phyloP scores from a whole-genome alignment of 331 rosid species.

The Rhamnella rubrinervis region DNA sequence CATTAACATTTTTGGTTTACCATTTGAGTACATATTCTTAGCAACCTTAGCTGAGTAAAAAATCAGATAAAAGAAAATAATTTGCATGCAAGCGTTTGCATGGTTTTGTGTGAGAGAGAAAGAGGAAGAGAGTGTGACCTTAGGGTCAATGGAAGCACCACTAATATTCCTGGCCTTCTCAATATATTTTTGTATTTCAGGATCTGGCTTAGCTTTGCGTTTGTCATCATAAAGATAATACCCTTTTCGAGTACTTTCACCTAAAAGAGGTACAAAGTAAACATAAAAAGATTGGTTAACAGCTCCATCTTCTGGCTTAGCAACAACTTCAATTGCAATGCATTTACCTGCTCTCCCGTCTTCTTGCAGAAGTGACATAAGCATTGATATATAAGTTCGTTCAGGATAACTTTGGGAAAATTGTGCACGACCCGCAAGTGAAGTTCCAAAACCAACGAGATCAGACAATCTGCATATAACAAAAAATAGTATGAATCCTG shows the following conservation, averaged over 20 bases:
- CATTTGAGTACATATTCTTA: no score
- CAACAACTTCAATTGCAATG: not conserved
- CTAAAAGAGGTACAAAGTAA: slow-evolving; percentile 38
- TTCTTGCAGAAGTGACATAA: slow-evolving; percentile 81
- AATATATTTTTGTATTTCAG: slow-evolving; percentile 70
- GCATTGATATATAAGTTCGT: slow-evolving; percentile 75
- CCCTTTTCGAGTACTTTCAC: slow-evolving; percentile 77
- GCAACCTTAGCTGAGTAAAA: no score
- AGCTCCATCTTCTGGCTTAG: no score
- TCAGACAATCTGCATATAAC: slow-evolving; percentile 66
- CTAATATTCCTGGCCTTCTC: slow-evolving; percentile 81
- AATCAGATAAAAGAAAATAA: not conserved
- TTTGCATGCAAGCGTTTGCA: not conserved
- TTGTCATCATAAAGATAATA: slow-evolving; percentile 71
- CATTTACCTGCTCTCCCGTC: slow-evolving; percentile 77
- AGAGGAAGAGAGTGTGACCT: slow-evolving; percentile 47
- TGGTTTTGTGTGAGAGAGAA: not conserved
- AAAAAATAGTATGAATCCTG: not conserved
- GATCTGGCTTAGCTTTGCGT: slow-evolving; percentile 77
- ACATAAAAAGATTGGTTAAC: not conserved
- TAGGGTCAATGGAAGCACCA: slow-evolving; percentile 64
- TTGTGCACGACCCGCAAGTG: slow-evolving; percentile 66
- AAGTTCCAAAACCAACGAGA: slow-evolving; percentile 91
- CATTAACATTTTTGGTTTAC: no score
- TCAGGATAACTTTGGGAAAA: slow-evolving; percentile 70